Evolutionary conservation across 805 yeast species (phyloP), one percentile per base, ranked within the genome.

Genomic region (Starmerella lactis-condensi): DNA sequence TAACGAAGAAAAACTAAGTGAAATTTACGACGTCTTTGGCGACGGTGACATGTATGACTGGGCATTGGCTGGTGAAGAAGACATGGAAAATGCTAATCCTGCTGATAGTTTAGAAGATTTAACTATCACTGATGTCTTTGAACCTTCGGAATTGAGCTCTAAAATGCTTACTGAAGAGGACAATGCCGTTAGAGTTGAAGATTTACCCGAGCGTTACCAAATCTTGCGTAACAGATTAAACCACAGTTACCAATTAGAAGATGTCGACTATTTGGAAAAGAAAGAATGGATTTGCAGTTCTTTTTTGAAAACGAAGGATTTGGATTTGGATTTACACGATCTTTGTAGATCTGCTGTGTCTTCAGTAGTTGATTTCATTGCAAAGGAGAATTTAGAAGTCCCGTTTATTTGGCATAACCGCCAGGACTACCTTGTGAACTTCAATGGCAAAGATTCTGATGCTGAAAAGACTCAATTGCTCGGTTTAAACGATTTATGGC

Each of bases 11-110:
- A 78, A 79, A 51, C 67, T 85, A 41, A 89, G 81, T 47, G 95
- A 85, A 53, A 67, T 89, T 49, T 82, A 72, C 47, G 98, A 89
- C 51, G 79, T 89, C 10, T 89, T 89, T 51, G 98, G 98, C 42
- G 91, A 82, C 52, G 98, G 98, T 31, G 82, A 73, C 41, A 95
- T 85, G 48, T 89, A 89, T 54, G 94, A 79, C 35, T 89, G 98
- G 96, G 98, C 98, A 9, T 61, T 89, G 33, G 94, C 81, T 47
- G 89, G 79, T 18, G 94, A 83, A 56, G 72, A 68, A n/a, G 65
- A 61, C 27, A 56, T 50, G 26, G 53, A 43, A 9, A 56, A 44
- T 17, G 60, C 53, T 19, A 18, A 22, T 5, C 13, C 15, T 2
- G 25, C 30, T 17, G 27, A 19, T 5, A 57, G 48, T 18, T 58